Evolutionary conservation across 202 grass and related monocot species (phyloP).

Genomic region (Carex arenaria): DNA sequence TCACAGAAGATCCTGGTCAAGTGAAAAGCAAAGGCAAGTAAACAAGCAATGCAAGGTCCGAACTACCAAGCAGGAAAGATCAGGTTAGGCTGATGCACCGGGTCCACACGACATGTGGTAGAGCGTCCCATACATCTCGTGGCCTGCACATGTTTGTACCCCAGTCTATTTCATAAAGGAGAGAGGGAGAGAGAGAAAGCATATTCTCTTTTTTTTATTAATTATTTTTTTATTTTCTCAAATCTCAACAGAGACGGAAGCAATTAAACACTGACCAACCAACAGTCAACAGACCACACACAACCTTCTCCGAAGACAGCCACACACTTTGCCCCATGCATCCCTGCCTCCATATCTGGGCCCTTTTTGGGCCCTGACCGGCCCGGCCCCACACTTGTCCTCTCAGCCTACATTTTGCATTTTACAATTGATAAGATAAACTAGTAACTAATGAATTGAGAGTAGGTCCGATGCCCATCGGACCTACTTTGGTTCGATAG

Average conservation of each 20-base stretch:
- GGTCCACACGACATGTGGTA: background rate
- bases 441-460: no score
- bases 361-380: background rate
- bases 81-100: background rate
- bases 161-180: background rate
- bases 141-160: background rate
- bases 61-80: background rate
- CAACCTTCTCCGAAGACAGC: background rate
- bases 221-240: background rate
- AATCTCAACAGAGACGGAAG: background rate
- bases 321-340: conserved; percentile 4
- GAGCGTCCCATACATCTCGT: background rate
- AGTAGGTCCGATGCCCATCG: no score
- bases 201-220: background rate
- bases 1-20: background rate
- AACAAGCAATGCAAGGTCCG: background rate
- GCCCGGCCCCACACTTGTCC: background rate
- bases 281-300: background rate
- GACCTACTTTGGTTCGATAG: no score
- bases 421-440: background rate
- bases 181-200: background rate
- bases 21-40: background rate
- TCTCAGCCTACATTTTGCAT: background rate
- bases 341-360: background rate
- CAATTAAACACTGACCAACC: conserved; percentile 6